A percentile compares a stretch with the other conserved stretches of the same genome.
phyloP scores from a whole-genome alignment of 2,329 filamentous ascomycete species.

The Sclerotinia spermophila region DNA sequence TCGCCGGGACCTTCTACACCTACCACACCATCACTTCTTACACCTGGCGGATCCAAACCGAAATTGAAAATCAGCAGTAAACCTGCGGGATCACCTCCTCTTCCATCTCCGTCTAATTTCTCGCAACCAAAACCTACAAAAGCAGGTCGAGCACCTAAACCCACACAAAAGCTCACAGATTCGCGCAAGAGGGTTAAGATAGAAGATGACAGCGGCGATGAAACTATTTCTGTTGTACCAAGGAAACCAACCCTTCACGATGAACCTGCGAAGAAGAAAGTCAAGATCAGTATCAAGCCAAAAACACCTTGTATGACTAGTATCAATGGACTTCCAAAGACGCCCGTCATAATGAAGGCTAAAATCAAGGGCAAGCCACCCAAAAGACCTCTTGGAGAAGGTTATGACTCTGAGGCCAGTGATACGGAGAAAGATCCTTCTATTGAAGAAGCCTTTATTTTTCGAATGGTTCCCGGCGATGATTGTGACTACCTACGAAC shows the following conservation, averaged over 20 bases:
- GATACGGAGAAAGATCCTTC: conserved; percentile 84
- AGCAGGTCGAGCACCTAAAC: conserved; percentile 56
- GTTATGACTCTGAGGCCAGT: conserved; percentile 94
- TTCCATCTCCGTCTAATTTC: conserved; percentile 21
- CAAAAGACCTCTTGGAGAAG: conserved; percentile 71
- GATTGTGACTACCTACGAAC: conserved; percentile 80
- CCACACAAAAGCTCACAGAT: conserved; percentile 54
- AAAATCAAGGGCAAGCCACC: conserved; percentile 67
- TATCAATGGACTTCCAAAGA: conserved; percentile 26
- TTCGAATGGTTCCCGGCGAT: conserved; percentile 82
- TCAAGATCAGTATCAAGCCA: conserved; percentile 42
- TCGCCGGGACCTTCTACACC: conserved; percentile 19
- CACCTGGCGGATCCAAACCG: conserved; percentile 28
- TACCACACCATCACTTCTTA: conserved; percentile 21
- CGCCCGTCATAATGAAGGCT: conserved; percentile 47
- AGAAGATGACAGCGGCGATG: conserved; percentile 49
- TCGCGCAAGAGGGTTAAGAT: conserved; percentile 58
- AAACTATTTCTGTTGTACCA: conserved; percentile 32
- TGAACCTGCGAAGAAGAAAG: conserved; percentile 40
- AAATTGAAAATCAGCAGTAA: conserved; percentile 36
- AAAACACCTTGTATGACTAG: conserved; percentile 12
- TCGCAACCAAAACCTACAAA: conserved; percentile 49
- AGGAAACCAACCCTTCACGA: neutral
- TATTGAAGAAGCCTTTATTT: conserved; percentile 83
- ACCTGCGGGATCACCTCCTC: conserved; percentile 26